A percentile compares a stretch with the other conserved stretches of the same genome.
phyloP scores from a whole-genome alignment of 441 rosid genomes.

The Capsella rubella region DNA sequence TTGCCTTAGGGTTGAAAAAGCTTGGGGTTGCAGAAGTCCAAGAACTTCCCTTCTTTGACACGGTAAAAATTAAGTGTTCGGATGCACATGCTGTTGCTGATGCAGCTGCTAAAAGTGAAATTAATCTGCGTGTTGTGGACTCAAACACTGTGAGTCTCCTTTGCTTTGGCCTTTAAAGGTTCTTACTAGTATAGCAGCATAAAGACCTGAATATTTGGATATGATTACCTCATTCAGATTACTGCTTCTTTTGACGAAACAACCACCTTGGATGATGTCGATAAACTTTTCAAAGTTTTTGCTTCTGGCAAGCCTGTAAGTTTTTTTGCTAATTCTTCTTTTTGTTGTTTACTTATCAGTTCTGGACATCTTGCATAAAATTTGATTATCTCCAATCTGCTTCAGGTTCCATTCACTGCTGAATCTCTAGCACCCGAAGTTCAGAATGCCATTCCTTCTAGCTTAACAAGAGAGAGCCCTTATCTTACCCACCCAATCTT shows the following conservation, averaged over 20 bases:
- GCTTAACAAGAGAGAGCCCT: constrained; percentile 71
- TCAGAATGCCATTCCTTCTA: constrained; percentile 69
- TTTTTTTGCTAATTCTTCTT: constrained; percentile 34
- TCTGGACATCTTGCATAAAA: constrained; percentile 32
- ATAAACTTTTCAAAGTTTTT: constrained; percentile 79
- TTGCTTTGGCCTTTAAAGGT: constrained; percentile 49
- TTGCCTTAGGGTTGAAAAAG: constrained; percentile 80
- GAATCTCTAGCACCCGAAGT: constrained; percentile 90
- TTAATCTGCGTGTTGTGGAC: constrained; percentile 83
- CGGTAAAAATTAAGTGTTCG: constrained; percentile 58
- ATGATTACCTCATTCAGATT: constrained; percentile 48
- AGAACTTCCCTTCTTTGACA: constrained; percentile 67
- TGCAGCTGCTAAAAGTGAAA: constrained; percentile 71
- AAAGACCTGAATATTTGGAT: constrained; percentile 19
- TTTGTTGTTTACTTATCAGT: constrained; percentile 42
- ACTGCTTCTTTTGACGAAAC: constrained; percentile 96
- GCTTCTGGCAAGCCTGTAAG: constrained; percentile 66
- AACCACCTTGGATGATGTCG: constrained; percentile 91
- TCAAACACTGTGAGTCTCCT: constrained; percentile 82
- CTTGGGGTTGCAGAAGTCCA: constrained; percentile 88
- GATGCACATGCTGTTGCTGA: constrained; percentile 84
- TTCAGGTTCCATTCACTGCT: constrained; percentile 87
- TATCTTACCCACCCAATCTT: constrained; percentile 82
- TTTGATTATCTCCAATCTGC: constrained; percentile 4
- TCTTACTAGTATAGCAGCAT: neutral